Percentiles rank a stretch among this genome's conserved stretches.
These are phyloP conservation scores for Diospyros lotus DNA, from an alignment of 148 eudicot species.

Conservation along the genomic window DNA sequence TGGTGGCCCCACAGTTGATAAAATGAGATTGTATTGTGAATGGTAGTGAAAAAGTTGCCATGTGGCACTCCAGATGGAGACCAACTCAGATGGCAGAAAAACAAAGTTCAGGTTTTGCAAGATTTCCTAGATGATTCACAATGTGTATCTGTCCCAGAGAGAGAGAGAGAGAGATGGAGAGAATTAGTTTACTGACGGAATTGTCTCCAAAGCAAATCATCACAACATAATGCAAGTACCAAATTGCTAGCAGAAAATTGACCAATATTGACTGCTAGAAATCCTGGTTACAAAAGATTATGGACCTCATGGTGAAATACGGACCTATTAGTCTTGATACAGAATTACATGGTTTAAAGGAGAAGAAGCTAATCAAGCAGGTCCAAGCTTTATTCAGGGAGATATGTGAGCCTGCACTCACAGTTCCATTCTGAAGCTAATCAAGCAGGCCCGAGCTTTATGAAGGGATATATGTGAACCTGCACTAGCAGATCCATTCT, in stretches of 20 bases:
- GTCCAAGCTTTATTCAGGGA: too few species aligned
- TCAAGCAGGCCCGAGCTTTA: not conserved
- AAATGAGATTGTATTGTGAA: constrained; percentile 27
- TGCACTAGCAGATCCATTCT: not conserved
- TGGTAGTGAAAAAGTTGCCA: constrained; percentile 46
- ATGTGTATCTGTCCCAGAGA: constrained; percentile 7
- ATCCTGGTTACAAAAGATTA: not conserved
- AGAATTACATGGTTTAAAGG: not conserved
- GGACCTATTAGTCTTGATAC: not conserved
- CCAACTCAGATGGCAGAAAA: constrained; percentile 8
- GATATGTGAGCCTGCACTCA: not conserved
- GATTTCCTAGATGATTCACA: constrained; percentile 1
- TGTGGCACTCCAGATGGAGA: constrained; percentile 14
- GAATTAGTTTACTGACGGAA: not conserved
- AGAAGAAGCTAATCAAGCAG: too few species aligned
- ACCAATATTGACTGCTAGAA: not conserved
- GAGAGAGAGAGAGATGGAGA: not conserved
- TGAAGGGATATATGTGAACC: not conserved
- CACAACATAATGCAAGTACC: not conserved
- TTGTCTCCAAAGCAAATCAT: not conserved
- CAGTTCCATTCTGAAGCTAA: not conserved
- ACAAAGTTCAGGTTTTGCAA: constrained; percentile 7
- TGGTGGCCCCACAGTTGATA: constrained; percentile 16
- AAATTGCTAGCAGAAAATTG: not conserved
- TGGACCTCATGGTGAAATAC: not conserved